Percentiles rank a stretch among this genome's conserved stretches.
phyloP scores from a whole-genome alignment of 495 filamentous ascomycete species.

The Collariella sp. region DNA sequence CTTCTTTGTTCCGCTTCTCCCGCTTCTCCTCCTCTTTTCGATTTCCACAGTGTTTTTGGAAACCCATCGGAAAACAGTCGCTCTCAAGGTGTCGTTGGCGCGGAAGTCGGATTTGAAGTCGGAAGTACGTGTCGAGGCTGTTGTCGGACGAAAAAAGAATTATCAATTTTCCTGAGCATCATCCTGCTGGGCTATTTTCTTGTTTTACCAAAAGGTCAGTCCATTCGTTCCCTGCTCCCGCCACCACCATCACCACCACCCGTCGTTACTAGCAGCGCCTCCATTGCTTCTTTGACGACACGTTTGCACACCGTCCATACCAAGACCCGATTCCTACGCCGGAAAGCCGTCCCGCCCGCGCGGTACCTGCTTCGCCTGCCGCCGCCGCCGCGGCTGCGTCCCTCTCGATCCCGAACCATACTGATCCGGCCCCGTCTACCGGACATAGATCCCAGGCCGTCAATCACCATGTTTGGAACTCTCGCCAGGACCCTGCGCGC shows the following conservation, averaged over 20 bases:
- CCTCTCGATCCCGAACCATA: neutral
- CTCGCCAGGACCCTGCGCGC: neutral
- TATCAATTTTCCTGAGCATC: neutral
- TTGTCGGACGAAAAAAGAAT: conserved; percentile 9
- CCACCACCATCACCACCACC: neutral
- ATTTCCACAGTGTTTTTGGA: conserved; percentile 9
- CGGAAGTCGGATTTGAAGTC: conserved; percentile 11
- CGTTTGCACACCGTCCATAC: conserved; percentile 7
- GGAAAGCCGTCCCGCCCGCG: too few relatives aligned
- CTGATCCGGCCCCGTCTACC: too few relatives aligned
- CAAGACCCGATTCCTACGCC: too few relatives aligned
- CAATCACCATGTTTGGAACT: neutral
- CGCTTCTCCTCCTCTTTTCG: conserved; percentile 16
- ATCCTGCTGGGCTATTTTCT: neutral
- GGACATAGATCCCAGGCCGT: too few relatives aligned
- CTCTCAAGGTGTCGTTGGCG: conserved; percentile 30
- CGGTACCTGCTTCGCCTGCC: too few relatives aligned
- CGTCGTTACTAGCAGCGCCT: neutral
- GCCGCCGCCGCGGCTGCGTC: too few relatives aligned
- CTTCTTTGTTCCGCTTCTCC: conserved; percentile 19
- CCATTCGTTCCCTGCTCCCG: neutral
- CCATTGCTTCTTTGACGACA: neutral
- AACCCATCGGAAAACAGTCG: conserved; percentile 9
- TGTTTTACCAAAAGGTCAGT: conserved; percentile 19
- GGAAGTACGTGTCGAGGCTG: conserved; percentile 7